A percentile compares a stretch with the other conserved stretches of the same genome.
Evolutionary conservation across 2,329 filamentous ascomycete species (phyloP).

Genomic region (Monosporascus sp.): DNA sequence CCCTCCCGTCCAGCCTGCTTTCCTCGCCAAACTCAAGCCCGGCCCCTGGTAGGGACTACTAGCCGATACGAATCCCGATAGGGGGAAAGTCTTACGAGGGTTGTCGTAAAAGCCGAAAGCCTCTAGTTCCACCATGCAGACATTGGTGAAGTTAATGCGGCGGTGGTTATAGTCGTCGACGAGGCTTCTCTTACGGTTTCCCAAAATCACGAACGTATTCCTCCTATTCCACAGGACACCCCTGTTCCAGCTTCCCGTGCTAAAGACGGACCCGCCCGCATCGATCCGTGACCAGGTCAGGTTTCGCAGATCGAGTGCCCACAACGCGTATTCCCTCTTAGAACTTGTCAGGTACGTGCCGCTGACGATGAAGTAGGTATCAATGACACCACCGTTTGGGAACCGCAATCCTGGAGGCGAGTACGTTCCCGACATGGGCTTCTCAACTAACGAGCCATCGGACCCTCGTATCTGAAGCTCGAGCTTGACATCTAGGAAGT

Average conservation of each 20-base stretch:
- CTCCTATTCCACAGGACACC: constrained; percentile 89
- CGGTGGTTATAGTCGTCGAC: constrained; percentile 98
- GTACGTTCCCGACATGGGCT: constrained; percentile 79
- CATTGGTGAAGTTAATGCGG: constrained; percentile 93
- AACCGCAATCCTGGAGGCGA: constrained; percentile 91
- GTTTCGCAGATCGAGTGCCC: constrained; percentile 84
- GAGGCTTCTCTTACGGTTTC: constrained; percentile 85
- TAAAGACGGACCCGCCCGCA: constrained; percentile 88
- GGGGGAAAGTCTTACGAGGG: constrained; percentile 69
- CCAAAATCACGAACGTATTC: constrained; percentile 93
- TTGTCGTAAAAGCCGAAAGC: constrained; percentile 98
- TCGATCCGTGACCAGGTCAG: constrained; percentile 95
- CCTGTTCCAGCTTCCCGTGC: constrained; percentile 95
- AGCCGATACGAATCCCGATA: constrained; percentile 79
- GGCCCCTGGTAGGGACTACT: constrained; percentile 63
- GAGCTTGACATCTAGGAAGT: constrained; percentile 94
- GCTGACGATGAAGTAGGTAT: constrained; percentile 94
- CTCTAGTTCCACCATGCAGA: constrained; percentile 95
- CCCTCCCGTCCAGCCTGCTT: constrained; percentile 62
- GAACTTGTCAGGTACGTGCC: constrained; percentile 96
- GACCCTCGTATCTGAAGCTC: constrained; percentile 84
- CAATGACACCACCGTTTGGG: constrained; percentile 91
- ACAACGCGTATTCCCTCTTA: constrained; percentile 95
- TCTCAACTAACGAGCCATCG: constrained; percentile 80
- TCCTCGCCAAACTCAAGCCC: constrained; percentile 52